Evolutionary conservation across 202 grass and related monocot species (phyloP), one percentile per base, ranked within the genome.

Genomic region (Zoysia matrella): DNA sequence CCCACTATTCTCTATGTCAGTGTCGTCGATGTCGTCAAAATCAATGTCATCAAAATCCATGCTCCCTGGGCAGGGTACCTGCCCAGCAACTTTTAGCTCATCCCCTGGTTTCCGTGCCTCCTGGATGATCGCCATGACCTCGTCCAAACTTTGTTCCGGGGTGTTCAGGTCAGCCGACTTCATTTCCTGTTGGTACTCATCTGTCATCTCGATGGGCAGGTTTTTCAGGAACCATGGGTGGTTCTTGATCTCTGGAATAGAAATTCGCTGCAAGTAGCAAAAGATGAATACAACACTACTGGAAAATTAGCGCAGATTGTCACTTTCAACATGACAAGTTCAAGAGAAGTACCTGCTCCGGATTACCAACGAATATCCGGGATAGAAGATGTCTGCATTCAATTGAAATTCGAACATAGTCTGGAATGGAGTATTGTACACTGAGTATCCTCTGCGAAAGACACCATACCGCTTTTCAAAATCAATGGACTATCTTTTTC

Each of bases 1-100:
- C 13, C 92, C 92, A 11, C 90, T 98, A 52, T 74, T 93, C 57
- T 95, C 95, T 18, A 79, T 51, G 79, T 90, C 83, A 39, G 79
- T 90, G 69, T 90, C 83, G 11, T 98, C 90, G 7, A 98, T 83
- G 36, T 94, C 90, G 15, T 91, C 86, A 8, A 76, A 85, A 76
- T 97, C 94, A 11, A 89, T 80, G 71, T 95, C 95, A 36, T 95
- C 88, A 42, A 98, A 84, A 69, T 98, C 95, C 90, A 95, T 71
- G 83, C 95, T 98, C 51, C 95, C 92, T 6, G 90, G 90, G 30
- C 84, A 79, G 46, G 82, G 73, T 13, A 91, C 49, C 48, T 88
- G 79, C n/a, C 89, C 86, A 3, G 84, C 54, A 50, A 70, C 30
- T 43, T 36, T 74, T 36, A 79, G 52, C 52, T n/a, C 63, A 10